Evolutionary conservation across 1,284 basidiomycete species (phyloP).

Genomic region (Apiotrichum domesticum): DNA sequence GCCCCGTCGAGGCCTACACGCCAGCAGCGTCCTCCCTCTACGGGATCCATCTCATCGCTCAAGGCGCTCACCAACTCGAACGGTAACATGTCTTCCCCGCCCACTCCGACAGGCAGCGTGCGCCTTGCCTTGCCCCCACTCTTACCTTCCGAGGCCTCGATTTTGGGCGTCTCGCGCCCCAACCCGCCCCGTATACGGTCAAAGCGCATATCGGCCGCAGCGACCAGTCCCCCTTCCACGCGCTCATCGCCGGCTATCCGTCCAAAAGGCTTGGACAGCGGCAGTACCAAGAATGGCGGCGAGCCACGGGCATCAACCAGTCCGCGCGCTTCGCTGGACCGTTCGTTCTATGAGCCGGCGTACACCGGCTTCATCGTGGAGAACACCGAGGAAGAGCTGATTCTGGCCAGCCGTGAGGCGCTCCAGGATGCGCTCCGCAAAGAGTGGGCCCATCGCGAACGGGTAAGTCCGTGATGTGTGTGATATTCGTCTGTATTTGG

Average conservation of each 20-base stretch:
- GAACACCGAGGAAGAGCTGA: constrained; percentile 31
- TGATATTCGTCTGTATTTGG: neutral
- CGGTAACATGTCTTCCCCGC: neutral
- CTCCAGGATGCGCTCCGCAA: constrained; percentile 27
- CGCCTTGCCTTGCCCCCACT: constrained; percentile 6
- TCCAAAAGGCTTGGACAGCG: neutral
- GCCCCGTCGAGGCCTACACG: neutral
- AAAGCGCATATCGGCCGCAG: constrained; percentile 5
- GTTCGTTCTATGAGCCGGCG: neutral
- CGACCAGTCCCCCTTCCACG: neutral
- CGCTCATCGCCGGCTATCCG: neutral
- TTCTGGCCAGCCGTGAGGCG: constrained; percentile 23
- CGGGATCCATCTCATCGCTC: neutral
- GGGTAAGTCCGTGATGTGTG: constrained; percentile 20
- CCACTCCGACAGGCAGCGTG: neutral
- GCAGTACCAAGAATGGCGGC: too few relatives aligned
- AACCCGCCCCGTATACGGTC: constrained; percentile 9
- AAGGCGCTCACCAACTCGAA: neutral
- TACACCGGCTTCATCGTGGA: constrained; percentile 22
- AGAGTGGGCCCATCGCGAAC: constrained; percentile 33
- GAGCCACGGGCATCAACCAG: neutral
- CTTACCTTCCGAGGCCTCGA: constrained; percentile 3
- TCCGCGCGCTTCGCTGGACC: neutral
- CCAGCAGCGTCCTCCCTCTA: neutral
- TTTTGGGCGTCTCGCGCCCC: constrained; percentile 7